A percentile compares a stretch with the other conserved stretches of the same genome.
These are phyloP conservation scores for Annona cherimola DNA, from an alignment of 164 flowering plant species.

Conservation along the genomic window DNA sequence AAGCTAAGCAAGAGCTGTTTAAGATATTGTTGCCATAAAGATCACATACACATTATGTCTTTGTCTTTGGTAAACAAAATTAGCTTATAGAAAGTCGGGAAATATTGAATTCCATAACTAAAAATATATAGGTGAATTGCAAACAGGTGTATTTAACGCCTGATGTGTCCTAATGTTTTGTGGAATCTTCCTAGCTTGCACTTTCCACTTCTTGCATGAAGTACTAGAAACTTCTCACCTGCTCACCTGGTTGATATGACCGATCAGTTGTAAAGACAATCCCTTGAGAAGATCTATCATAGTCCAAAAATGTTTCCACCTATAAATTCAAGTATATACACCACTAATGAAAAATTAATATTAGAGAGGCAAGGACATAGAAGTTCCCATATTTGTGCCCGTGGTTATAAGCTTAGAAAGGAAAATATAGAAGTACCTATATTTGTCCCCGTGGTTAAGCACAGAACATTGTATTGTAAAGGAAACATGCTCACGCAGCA, in stretches of 20 bases:
- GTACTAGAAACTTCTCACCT: conserved; percentile 46
- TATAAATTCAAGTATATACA: conserved; percentile 23
- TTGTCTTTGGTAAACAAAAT: too few species aligned
- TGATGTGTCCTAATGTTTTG: not conserved
- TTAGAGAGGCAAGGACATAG: not conserved
- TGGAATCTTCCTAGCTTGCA: not conserved
- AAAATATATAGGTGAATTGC: not conserved
- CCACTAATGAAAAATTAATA: not conserved
- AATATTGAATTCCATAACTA: not conserved
- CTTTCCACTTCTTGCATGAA: not conserved
- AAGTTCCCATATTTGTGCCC: not conserved
- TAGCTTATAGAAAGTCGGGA: not conserved
- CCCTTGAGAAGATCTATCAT: conserved; percentile 79
- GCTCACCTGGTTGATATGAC: conserved; percentile 94
- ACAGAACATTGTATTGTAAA: too few species aligned
- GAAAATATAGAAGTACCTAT: not conserved
- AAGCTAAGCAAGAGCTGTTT: not conserved
- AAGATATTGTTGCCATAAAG: not conserved
- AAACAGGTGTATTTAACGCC: too few species aligned
- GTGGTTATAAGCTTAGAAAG: not conserved
- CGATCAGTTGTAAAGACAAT: conserved; percentile 87
- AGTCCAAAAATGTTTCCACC: conserved; percentile 95
- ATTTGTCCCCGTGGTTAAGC: not conserved
- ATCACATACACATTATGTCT: not conserved
- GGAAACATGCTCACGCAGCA: not conserved